These are phyloP conservation scores for Sugiyamaella japonica DNA, from an alignment of 1,139 yeast species.

Conservation along the genomic window DNA sequence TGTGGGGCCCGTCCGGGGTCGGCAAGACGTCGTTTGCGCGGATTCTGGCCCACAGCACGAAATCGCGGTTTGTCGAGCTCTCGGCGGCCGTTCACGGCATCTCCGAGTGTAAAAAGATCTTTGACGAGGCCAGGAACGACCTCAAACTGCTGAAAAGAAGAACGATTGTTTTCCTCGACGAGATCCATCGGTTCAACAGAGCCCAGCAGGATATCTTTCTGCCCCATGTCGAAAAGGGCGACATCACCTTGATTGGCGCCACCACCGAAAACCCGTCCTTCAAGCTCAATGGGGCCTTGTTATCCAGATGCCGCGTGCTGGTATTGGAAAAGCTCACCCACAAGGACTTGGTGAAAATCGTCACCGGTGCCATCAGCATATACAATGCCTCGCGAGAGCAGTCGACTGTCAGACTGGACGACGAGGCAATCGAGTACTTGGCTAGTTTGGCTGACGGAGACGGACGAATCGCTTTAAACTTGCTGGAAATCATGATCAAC, in stretches of 20 bases:
- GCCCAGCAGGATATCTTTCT: slow-evolving; percentile 82
- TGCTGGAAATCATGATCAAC: slow-evolving; percentile 56
- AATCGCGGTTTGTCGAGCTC: slow-evolving; percentile 70
- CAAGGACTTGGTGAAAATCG: slow-evolving; percentile 57
- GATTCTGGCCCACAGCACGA: slow-evolving; percentile 56
- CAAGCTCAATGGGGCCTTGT: slow-evolving; percentile 79
- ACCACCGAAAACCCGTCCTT: slow-evolving; percentile 82
- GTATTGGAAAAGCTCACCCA: slow-evolving; percentile 64
- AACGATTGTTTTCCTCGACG: slow-evolving; percentile 86
- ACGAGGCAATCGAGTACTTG: slow-evolving; percentile 65
- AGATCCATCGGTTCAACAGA: slow-evolving; percentile 87
- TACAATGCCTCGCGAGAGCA: slow-evolving; percentile 57
- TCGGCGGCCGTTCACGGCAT: slow-evolving; percentile 84
- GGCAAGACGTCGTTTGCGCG: slow-evolving; percentile 85
- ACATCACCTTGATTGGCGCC: slow-evolving; percentile 68
- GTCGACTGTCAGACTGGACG: slow-evolving; percentile 50
- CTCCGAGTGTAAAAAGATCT: slow-evolving; percentile 66
- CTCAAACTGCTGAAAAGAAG: slow-evolving; percentile 61
- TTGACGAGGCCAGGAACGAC: slow-evolving; percentile 73
- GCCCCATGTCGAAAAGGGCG: slow-evolving; percentile 46
- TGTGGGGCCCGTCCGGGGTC: slow-evolving; percentile 96
- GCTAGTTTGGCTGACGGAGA: slow-evolving; percentile 86
- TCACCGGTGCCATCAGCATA: slow-evolving; percentile 62
- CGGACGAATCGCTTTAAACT: slow-evolving; percentile 77
- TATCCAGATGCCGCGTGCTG: slow-evolving; percentile 87